Evolutionary conservation across 169 alveolate species (phyloP).

Genomic region (Plasmodium chabaudi): DNA sequence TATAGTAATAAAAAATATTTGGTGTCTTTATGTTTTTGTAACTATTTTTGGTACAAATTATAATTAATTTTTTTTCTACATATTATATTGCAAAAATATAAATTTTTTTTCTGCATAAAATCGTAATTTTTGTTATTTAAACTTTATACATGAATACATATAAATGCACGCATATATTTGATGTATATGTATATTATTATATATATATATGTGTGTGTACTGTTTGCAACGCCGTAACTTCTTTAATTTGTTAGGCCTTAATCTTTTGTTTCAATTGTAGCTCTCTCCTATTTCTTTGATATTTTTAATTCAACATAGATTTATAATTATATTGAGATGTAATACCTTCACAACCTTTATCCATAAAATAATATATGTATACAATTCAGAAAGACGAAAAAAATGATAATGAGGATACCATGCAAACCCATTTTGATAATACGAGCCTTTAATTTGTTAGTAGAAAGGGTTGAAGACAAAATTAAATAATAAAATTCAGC

Average conservation of each 20-base stretch:
- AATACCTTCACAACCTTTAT: not conserved
- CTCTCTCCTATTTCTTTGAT: not conserved
- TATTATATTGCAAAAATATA: constrained; percentile 10
- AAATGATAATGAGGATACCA: constrained; percentile 4
- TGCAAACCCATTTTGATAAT: constrained; percentile 9
- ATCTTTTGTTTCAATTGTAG: not conserved
- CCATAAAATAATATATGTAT: not conserved
- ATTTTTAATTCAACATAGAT: not conserved
- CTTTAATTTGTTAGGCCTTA: constrained; percentile 1
- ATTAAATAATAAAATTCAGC: too few relatives aligned
- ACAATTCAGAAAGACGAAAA: not conserved
- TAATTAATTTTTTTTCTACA: constrained; percentile 24
- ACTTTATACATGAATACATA: constrained; percentile 13
- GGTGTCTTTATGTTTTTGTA: not conserved
- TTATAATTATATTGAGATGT: not conserved
- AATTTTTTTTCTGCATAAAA: constrained; percentile 32
- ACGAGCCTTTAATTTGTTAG: constrained; percentile 9
- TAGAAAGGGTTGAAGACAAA: constrained; percentile 1
- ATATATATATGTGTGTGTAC: not conserved
- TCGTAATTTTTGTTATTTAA: constrained; percentile 38
- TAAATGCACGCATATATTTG: not conserved
- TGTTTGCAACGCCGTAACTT: not conserved
- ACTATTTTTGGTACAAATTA: constrained; percentile 8
- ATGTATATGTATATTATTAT: not conserved
- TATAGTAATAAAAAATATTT: not conserved